Evolutionary conservation across 306 rosid species (phyloP).

Genomic region (Betula pendula): DNA sequence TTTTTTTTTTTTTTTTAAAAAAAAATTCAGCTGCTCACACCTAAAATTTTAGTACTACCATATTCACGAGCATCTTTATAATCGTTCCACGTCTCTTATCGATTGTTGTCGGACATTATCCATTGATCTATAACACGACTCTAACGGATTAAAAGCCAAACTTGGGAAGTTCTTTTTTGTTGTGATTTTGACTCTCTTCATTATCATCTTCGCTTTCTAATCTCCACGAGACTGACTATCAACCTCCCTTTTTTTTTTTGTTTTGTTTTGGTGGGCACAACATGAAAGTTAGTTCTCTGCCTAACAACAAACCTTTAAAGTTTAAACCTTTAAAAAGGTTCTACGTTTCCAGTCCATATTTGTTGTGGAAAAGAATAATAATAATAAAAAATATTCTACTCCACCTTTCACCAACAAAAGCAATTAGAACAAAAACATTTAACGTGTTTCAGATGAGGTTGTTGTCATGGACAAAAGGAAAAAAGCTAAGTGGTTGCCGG

Average conservation of each 20-base stretch:
- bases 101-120: constrained; percentile 3
- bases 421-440: neutral
- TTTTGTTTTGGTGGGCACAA: constrained; percentile 5
- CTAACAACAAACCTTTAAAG: neutral
- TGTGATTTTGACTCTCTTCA: constrained; percentile 5
- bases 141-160: neutral
- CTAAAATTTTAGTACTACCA: too few species aligned
- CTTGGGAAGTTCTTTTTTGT: neutral
- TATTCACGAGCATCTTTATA: too few species aligned
- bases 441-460: neutral
- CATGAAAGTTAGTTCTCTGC: constrained; percentile 4
- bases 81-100: neutral
- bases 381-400: neutral
- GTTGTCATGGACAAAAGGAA: neutral
- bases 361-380: neutral
- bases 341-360: neutral
- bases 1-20: too few species aligned
- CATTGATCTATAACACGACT: neutral
- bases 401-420: neutral
- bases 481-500: neutral
- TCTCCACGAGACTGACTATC: neutral
- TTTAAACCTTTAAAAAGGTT: neutral
- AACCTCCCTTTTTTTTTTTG: neutral
- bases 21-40: too few species aligned
- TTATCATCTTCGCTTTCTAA: neutral